Conservation (phyloP, 257 asterid species). For the Avicennia marina region DNA sequence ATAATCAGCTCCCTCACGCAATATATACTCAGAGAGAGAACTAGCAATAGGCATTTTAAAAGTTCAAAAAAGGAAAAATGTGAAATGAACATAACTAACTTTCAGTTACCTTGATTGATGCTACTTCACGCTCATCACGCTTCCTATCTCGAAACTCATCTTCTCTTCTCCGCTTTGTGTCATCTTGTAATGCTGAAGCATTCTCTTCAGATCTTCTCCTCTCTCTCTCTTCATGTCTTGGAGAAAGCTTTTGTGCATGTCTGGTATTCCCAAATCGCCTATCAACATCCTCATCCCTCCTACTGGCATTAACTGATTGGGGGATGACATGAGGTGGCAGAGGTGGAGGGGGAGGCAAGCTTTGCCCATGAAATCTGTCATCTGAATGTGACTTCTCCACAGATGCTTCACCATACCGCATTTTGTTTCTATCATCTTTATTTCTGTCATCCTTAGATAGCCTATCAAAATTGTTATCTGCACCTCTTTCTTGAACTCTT, state of each 20-base stretch:
- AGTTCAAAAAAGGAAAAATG: background rate
- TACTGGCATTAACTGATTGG: constrained; percentile 61
- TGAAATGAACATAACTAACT: background rate
- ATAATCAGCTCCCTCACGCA: no score
- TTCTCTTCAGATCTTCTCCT: constrained; percentile 89
- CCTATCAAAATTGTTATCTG: constrained; percentile 77
- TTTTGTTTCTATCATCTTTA: constrained; percentile 78
- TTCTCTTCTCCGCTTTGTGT: constrained; percentile 83
- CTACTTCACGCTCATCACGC: constrained; percentile 82
- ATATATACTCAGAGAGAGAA: background rate
- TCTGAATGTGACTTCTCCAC: constrained; percentile 64
- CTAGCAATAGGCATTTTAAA: background rate
- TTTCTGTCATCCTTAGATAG: constrained; percentile 67
- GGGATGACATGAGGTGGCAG: constrained; percentile 87
- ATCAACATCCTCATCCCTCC: constrained; percentile 91
- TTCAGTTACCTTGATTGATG: constrained; percentile 55
- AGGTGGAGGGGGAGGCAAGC: constrained; percentile 98
- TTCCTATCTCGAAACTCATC: constrained; percentile 91
- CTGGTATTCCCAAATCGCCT: constrained; percentile 79
- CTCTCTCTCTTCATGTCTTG: constrained; percentile 92
- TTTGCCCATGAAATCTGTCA: constrained; percentile 75
- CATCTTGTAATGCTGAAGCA: constrained; percentile 65
- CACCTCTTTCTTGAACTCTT: constrained; percentile 65
- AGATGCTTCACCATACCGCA: constrained; percentile 49
- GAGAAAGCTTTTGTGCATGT: constrained; percentile 84